Percentiles rank a stretch among this genome's conserved stretches.
These are phyloP conservation scores for Aspergillus sp. DNA, from an alignment of 2,329 filamentous ascomycete species.

Conservation along the genomic window DNA sequence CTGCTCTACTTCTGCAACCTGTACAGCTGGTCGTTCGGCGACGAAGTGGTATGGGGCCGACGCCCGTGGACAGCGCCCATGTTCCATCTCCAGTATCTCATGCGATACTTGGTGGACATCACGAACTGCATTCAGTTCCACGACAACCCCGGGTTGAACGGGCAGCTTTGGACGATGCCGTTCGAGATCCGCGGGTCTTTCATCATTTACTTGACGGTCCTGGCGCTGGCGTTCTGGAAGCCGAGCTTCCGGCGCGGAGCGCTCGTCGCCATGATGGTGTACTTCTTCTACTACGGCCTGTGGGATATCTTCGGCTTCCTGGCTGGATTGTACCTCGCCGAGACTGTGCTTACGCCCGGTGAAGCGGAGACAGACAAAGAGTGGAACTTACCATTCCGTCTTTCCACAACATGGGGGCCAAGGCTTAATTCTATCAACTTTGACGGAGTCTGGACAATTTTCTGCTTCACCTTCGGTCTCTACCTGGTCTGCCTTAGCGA, in stretches of 20 bases:
- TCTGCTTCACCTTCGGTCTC: conserved; percentile 14
- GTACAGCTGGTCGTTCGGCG: conserved; percentile 17
- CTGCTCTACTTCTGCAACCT: conserved; percentile 18
- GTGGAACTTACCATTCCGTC: not conserved
- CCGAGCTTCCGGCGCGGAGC: conserved; percentile 9
- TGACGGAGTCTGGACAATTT: not conserved
- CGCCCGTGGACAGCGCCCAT: conserved; percentile 18
- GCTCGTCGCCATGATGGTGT: conserved; percentile 7
- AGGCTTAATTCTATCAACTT: not conserved
- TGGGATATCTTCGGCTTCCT: conserved; percentile 22
- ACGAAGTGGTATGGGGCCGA: conserved; percentile 11
- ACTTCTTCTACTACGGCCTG: conserved; percentile 21
- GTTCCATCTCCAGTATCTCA: conserved; percentile 15
- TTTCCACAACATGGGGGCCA: not conserved
- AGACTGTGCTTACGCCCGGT: not conserved
- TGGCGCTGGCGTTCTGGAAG: conserved; percentile 16
- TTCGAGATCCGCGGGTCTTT: conserved; percentile 21
- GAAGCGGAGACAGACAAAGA: not conserved
- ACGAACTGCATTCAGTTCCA: conserved; percentile 19
- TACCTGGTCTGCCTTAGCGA: conserved; percentile 21
- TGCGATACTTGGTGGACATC: conserved; percentile 19
- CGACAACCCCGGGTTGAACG: conserved; percentile 18
- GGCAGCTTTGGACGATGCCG: conserved; percentile 24
- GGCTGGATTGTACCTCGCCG: conserved; percentile 19
- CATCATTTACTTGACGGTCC: conserved; percentile 17